These are phyloP conservation scores for Sugiyamaella chiloensis DNA, from an alignment of 805 yeast species.

Conservation along the genomic window DNA sequence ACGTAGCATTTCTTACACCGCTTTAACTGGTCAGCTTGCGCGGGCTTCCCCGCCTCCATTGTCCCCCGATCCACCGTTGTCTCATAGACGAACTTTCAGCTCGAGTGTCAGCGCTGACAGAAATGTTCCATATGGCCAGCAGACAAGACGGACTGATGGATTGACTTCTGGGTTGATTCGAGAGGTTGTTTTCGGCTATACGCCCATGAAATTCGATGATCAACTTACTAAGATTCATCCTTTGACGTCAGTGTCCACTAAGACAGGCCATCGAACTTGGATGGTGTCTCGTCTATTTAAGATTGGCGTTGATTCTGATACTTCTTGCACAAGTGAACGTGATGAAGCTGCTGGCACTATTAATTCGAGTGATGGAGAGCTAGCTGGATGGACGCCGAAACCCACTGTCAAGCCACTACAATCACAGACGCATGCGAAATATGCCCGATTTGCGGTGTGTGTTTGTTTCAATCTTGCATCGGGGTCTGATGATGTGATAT, in stretches of 20 bases:
- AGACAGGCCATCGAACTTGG: slow-evolving; percentile 14
- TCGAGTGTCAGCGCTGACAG: background rate
- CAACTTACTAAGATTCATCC: slow-evolving; percentile 26
- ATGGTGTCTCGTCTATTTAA: slow-evolving; percentile 26
- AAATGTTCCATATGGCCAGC: background rate
- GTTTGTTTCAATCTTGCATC: slow-evolving; percentile 18
- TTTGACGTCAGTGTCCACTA: slow-evolving; percentile 7
- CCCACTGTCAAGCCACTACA: slow-evolving; percentile 2
- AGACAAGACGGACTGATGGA: slow-evolving; percentile 10
- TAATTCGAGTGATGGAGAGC: background rate
- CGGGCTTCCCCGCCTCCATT: slow-evolving; percentile 2
- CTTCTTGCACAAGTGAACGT: background rate
- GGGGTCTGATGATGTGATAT: slow-evolving; percentile 15
- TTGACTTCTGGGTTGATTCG: slow-evolving; percentile 16
- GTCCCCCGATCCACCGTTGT: background rate
- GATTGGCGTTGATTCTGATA: slow-evolving; percentile 14
- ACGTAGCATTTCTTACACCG: slow-evolving; percentile 9
- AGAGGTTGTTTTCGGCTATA: slow-evolving; percentile 26
- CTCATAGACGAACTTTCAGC: slow-evolving; percentile 10
- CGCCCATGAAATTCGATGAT: slow-evolving; percentile 23
- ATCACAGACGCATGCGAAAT: slow-evolving; percentile 6
- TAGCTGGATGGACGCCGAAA: slow-evolving; percentile 14
- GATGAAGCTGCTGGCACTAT: background rate
- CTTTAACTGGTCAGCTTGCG: slow-evolving; percentile 4
- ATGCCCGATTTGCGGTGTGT: slow-evolving; percentile 23